phyloP scores from a whole-genome alignment of 2,329 filamentous ascomycete species.

The Pseudogymnoascus sp. region DNA sequence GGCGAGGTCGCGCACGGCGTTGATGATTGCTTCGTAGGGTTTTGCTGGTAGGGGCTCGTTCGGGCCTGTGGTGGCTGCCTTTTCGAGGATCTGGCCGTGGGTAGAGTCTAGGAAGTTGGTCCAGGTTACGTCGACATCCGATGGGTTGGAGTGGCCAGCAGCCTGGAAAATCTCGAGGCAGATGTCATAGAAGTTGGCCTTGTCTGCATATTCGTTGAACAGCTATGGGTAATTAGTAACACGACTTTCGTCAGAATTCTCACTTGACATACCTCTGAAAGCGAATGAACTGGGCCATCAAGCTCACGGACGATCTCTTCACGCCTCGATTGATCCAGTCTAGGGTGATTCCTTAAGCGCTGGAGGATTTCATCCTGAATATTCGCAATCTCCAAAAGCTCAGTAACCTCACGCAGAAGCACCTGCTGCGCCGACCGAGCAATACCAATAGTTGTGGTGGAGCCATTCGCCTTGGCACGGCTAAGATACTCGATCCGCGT shows the following conservation, averaged over 20 bases:
- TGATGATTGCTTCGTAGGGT: slow-evolving; percentile 66
- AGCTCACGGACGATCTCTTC: slow-evolving; percentile 60
- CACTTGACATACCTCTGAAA: slow-evolving; percentile 62
- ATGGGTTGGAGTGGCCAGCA: slow-evolving; percentile 82
- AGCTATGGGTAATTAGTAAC: slow-evolving; percentile 47
- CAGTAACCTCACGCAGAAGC: slow-evolving; percentile 75
- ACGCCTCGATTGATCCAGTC: slow-evolving; percentile 59
- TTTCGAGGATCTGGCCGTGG: slow-evolving; percentile 38
- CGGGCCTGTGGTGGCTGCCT: slow-evolving; percentile 42
- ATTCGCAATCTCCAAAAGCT: slow-evolving; percentile 84
- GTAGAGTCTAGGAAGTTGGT: slow-evolving; percentile 69
- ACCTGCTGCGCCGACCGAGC: slow-evolving; percentile 77
- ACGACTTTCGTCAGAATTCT: neutral
- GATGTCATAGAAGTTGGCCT: slow-evolving; percentile 87
- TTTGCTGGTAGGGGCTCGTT: slow-evolving; percentile 38
- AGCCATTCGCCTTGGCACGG: slow-evolving; percentile 86
- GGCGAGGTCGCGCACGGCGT: slow-evolving; percentile 57
- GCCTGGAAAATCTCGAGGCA: slow-evolving; percentile 88
- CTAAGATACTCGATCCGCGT: slow-evolving; percentile 85
- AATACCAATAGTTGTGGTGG: slow-evolving; percentile 70
- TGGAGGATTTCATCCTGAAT: slow-evolving; percentile 90
- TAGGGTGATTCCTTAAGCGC: slow-evolving; percentile 64
- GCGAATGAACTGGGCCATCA: slow-evolving; percentile 68
- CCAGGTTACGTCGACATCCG: slow-evolving; percentile 82
- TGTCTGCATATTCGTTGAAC: slow-evolving; percentile 88